phyloP scores from a whole-genome alignment of 2,329 filamentous ascomycete genomes.

The Bipolaris sorokiniana region DNA sequence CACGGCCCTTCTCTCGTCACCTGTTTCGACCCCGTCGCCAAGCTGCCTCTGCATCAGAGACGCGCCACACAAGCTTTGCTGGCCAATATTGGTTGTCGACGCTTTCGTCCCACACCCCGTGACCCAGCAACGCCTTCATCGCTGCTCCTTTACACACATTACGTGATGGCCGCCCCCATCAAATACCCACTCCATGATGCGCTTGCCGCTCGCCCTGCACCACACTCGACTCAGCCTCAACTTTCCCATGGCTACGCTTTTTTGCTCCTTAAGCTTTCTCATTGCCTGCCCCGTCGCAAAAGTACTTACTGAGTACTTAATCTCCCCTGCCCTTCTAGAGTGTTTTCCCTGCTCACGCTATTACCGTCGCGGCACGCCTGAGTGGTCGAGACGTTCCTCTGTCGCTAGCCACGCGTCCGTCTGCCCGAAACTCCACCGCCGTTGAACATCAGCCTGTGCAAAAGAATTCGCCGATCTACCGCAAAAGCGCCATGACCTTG shows the following conservation, averaged over 20 bases:
- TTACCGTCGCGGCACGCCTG: slow-evolving; percentile 12
- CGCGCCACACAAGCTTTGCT: slow-evolving; percentile 15
- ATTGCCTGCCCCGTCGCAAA: neutral
- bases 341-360: slow-evolving; percentile 8
- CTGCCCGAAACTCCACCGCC: slow-evolving; percentile 10
- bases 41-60: slow-evolving; percentile 2
- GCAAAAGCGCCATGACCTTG: neutral
- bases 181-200: neutral
- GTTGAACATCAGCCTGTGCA: slow-evolving; percentile 9
- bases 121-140: neutral
- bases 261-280: neutral
- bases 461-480: neutral
- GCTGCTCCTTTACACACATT: slow-evolving; percentile 2
- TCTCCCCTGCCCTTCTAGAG: slow-evolving; percentile 8
- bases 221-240: no score
- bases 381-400: slow-evolving; percentile 15
- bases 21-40: slow-evolving; percentile 10
- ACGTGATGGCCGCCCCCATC: slow-evolving; percentile 9
- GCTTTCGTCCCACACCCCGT: neutral
- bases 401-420: slow-evolving; percentile 22
- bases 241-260: neutral
- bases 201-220: neutral
- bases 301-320: slow-evolving; percentile 6
- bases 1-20: slow-evolving; percentile 2
- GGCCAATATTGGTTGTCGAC: slow-evolving; percentile 3